A percentile compares a stretch with the other conserved stretches of the same genome.
Evolutionary conservation across 257 asterid species (phyloP).

Genomic region (Nicotiana paniculata): DNA sequence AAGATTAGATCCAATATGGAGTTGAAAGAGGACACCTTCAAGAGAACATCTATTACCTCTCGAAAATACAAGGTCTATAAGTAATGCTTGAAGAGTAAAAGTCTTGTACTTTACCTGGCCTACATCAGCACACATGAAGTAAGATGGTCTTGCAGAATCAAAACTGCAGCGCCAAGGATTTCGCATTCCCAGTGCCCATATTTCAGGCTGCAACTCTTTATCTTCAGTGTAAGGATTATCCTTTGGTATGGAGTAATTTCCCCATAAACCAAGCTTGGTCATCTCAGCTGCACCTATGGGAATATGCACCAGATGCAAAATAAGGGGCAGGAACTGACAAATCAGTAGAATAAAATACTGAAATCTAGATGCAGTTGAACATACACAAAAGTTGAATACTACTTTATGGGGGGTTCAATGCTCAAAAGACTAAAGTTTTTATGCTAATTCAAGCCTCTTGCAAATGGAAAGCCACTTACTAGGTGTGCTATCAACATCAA

Average conservation of each 20-base stretch:
- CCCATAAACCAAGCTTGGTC: conserved; percentile 60
- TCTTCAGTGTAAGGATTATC: conserved; percentile 68
- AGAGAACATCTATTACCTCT: no score
- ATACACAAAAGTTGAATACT: not conserved
- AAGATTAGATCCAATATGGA: no score
- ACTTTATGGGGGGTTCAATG: not conserved
- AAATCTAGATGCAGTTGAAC: not conserved
- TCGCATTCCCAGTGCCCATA: conserved; percentile 80
- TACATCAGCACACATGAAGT: conserved; percentile 71
- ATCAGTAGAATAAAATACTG: not conserved
- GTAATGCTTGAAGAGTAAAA: not conserved
- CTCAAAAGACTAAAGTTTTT: not conserved
- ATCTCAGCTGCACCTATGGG: conserved; percentile 51
- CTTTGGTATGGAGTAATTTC: conserved; percentile 81
- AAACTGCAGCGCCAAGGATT: conserved; percentile 99
- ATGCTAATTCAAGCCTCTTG: not conserved
- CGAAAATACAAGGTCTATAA: not conserved
- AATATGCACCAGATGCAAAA: not conserved
- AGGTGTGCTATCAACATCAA: conserved; percentile 67
- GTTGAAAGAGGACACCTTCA: no score
- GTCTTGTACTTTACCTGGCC: conserved; percentile 61
- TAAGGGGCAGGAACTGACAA: not conserved
- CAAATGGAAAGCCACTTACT: conserved; percentile 40
- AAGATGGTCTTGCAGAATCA: conserved; percentile 79
- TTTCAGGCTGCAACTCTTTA: conserved; percentile 56